phyloP scores from a whole-genome alignment of 768 basidiomycete genomes.

The Chalciporus piperatus region DNA sequence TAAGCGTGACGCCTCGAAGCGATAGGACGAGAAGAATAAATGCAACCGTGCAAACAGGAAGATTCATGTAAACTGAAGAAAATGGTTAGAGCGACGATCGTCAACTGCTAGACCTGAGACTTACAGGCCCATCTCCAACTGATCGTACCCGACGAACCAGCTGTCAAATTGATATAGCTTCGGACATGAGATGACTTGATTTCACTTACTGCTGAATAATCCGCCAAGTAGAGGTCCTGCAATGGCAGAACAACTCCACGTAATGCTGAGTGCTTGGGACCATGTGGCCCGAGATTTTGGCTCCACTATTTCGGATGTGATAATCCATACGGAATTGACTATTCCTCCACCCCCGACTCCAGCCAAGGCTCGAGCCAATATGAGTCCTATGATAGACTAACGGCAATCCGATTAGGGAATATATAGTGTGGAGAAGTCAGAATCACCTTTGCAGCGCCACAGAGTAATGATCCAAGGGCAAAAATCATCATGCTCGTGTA shows the following conservation, averaged over 20 bases:
- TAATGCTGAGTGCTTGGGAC: constrained; percentile 82
- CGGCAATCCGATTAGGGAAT: constrained; percentile 17
- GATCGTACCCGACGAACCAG: constrained; percentile 31
- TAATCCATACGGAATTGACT: constrained; percentile 81
- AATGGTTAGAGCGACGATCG: constrained; percentile 16
- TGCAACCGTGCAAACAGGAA: constrained; percentile 68
- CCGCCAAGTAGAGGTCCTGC: constrained; percentile 85
- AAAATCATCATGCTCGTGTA: constrained; percentile 75
- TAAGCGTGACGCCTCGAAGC: constrained; percentile 55
- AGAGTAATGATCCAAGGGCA: constrained; percentile 73
- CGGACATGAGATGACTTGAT: constrained; percentile 24
- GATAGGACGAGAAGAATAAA: constrained; percentile 55
- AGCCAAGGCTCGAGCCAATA: constrained; percentile 60
- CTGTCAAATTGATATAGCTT: constrained; percentile 22
- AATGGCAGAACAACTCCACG: constrained; percentile 83
- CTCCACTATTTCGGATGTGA: constrained; percentile 82
- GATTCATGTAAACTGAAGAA: constrained; percentile 67
- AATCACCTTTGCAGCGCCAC: constrained; percentile 67
- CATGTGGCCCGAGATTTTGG: constrained; percentile 69
- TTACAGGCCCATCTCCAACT: constrained; percentile 87
- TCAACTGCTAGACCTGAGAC: constrained; percentile 29
- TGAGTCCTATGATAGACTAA: constrained; percentile 55
- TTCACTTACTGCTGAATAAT: constrained; percentile 65
- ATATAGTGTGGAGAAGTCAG: constrained; percentile 13
- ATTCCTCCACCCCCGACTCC: constrained; percentile 88